A percentile compares a stretch with the other conserved stretches of the same genome.
These are phyloP conservation scores for Casuarina cunninghamiana DNA, from an alignment of 306 rosid species.

Conservation along the genomic window DNA sequence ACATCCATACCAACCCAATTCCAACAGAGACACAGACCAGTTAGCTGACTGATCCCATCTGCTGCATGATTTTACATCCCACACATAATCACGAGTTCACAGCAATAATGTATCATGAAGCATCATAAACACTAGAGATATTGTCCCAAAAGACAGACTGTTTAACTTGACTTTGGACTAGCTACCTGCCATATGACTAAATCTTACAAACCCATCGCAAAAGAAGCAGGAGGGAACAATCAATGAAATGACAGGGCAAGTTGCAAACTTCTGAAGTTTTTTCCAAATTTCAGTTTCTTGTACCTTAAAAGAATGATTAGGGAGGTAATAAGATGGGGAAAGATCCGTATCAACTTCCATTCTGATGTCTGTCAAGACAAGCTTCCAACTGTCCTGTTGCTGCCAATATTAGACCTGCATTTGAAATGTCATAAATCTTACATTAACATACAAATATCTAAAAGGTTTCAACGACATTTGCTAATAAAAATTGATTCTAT, in stretches of 20 bases:
- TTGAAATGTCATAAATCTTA: slow-evolving; percentile 24
- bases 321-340: slow-evolving; percentile 6
- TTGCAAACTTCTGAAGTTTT: background rate
- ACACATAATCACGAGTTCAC: background rate
- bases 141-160: background rate
- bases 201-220: background rate
- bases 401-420: slow-evolving; percentile 84
- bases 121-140: background rate
- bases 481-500: slow-evolving; percentile 2
- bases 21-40: background rate
- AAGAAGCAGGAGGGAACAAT: background rate
- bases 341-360: slow-evolving; percentile 48
- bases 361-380: slow-evolving; percentile 47
- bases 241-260: background rate
- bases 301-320: slow-evolving; percentile 31
- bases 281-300: background rate
- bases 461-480: background rate
- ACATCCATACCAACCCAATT: background rate
- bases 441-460: slow-evolving; percentile 4
- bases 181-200: background rate
- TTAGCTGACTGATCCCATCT: background rate
- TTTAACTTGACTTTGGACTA: background rate
- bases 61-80: background rate
- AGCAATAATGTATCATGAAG: background rate
- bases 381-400: slow-evolving; percentile 78